Evolutionary conservation across 1,139 yeast species (phyloP).

Genomic region (Pichiaceae sp.): DNA sequence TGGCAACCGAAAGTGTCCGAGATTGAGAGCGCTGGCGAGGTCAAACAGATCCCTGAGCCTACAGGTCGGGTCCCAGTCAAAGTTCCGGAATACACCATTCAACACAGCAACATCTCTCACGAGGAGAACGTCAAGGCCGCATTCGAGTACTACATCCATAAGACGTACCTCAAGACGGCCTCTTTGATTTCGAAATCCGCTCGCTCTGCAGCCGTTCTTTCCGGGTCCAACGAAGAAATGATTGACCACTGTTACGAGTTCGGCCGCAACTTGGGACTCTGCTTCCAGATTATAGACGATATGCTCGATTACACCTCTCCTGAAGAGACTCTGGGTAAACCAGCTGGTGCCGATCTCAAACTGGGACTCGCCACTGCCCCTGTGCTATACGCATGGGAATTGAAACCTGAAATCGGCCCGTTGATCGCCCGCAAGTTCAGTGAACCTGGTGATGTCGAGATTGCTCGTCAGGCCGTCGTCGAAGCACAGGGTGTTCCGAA

Average conservation of each 20-base stretch:
- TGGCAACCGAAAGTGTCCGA: constrained; percentile 39
- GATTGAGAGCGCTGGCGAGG: constrained; percentile 34
- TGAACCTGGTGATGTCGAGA: constrained; percentile 74
- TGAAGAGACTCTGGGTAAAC: constrained; percentile 80
- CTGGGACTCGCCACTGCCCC: constrained; percentile 97
- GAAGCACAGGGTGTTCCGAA: constrained; percentile 67
- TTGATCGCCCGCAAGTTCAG: constrained; percentile 78
- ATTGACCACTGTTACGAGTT: constrained; percentile 83
- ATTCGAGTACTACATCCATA: constrained; percentile 89
- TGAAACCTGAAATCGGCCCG: constrained; percentile 75
- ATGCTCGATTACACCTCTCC: constrained; percentile 89
- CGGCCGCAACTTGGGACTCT: constrained; percentile 88
- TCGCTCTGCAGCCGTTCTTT: constrained; percentile 85
- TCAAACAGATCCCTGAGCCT: constrained; percentile 46
- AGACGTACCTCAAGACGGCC: constrained; percentile 92
- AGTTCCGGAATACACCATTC: constrained; percentile 53
- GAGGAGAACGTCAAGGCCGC: constrained; percentile 74
- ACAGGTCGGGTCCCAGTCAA: constrained; percentile 56
- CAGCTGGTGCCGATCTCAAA: constrained; percentile 90
- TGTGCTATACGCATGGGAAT: constrained; percentile 87
- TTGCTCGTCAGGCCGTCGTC: constrained; percentile 66
- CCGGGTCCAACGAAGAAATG: constrained; percentile 69
- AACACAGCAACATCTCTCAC: constrained; percentile 38
- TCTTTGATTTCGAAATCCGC: constrained; percentile 92
- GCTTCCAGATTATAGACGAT: constrained; percentile 95